These are phyloP conservation scores for Oldenlandia corymbosa DNA, from an alignment of 257 asterid species.

Conservation along the genomic window DNA sequence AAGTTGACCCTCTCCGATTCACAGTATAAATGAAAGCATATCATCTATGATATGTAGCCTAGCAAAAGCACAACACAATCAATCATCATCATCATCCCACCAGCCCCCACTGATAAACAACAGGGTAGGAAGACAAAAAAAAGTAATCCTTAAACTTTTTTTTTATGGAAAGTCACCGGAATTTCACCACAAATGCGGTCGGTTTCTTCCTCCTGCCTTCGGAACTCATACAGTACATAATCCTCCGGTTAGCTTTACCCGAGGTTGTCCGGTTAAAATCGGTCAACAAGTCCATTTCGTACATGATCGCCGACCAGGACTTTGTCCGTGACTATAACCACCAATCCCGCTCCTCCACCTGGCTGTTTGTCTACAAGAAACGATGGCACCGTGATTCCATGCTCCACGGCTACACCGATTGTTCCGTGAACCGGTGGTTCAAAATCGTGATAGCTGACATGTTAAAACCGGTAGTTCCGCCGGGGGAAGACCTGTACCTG, in stretches of 20 bases:
- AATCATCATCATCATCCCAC: neutral
- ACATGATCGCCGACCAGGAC: slow-evolving; percentile 27
- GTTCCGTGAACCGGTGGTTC: slow-evolving; percentile 35
- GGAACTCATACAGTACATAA: slow-evolving; percentile 36
- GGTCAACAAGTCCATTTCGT: slow-evolving; percentile 26
- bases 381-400: slow-evolving; percentile 36
- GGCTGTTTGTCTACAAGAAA: slow-evolving; percentile 38
- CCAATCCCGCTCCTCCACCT: slow-evolving; percentile 26
- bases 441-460: slow-evolving; percentile 25
- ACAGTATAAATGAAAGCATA: slow-evolving; percentile 10
- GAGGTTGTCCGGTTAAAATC: slow-evolving; percentile 31
- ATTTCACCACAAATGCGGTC: slow-evolving; percentile 23
- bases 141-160: no score
- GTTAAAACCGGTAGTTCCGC: slow-evolving; percentile 32
- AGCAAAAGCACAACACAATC: slow-evolving; percentile 6
- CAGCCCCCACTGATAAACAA: no score
- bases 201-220: slow-evolving; percentile 40
- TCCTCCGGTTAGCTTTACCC: slow-evolving; percentile 34
- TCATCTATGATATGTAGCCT: no score
- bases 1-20: slow-evolving; percentile 10
- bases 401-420: slow-evolving; percentile 30
- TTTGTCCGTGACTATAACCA: slow-evolving; percentile 32
- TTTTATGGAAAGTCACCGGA: slow-evolving; percentile 31
- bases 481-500: slow-evolving; percentile 40
- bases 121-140: no score